A percentile compares a stretch with the other conserved stretches of the same genome.
Evolutionary conservation across 345 rosid genomes (phyloP).

Genomic region (Eucalyptus curtisii): DNA sequence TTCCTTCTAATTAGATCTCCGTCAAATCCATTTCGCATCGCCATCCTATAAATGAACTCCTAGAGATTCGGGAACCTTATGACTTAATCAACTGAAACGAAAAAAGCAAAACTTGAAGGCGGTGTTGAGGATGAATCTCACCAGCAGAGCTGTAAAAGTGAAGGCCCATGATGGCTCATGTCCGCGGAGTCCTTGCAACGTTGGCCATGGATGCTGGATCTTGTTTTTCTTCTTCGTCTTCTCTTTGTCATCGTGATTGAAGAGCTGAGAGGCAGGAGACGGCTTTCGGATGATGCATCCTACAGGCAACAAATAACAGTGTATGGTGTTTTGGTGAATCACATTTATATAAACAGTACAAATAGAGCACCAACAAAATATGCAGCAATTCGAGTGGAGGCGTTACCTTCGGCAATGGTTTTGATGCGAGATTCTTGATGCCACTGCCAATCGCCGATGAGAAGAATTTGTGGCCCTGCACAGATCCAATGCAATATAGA

Average conservation of each 20-base stretch:
- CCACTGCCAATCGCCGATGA: accelerated
- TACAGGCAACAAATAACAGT: background rate
- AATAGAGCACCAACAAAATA: background rate
- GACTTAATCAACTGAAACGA: constrained; percentile 5
- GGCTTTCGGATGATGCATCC: background rate
- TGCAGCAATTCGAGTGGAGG: accelerated
- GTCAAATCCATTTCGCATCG: background rate
- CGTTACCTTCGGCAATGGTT: accelerated
- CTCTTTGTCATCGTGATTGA: background rate
- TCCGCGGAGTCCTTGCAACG: constrained; percentile 65
- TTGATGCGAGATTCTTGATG: accelerated
- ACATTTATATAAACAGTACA: accelerated
- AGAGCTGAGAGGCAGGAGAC: background rate
- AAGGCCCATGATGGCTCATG: constrained; percentile 42
- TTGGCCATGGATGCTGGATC: constrained; percentile 55
- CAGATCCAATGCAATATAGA: background rate
- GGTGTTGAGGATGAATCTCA: constrained; percentile 41
- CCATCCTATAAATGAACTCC: background rate
- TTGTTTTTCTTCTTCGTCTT: background rate
- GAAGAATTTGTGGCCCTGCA: background rate
- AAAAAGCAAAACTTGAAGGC: constrained; percentile 41
- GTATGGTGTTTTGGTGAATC: background rate
- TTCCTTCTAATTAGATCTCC: background rate
- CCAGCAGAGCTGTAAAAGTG: constrained; percentile 27
- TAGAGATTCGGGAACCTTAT: background rate